Evolutionary conservation across 1,139 yeast species (phyloP).

Genomic region (Spathaspora sp.): DNA sequence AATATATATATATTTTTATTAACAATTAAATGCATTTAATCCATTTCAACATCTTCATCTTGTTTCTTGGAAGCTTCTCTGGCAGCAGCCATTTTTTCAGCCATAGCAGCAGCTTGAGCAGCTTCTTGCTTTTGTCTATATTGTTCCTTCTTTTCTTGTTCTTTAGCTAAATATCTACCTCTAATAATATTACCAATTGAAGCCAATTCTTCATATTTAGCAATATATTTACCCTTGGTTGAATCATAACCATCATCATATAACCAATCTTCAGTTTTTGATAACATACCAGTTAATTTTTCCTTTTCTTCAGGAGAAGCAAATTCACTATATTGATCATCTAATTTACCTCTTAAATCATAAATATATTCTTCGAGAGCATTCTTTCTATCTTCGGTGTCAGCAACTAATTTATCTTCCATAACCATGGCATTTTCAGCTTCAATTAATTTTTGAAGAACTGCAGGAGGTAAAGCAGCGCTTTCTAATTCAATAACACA

Average conservation of each 20-base stretch:
- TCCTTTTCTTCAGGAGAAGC: slow-evolving; percentile 90
- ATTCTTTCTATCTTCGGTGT: slow-evolving; percentile 98
- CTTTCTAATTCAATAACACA: slow-evolving; percentile 58
- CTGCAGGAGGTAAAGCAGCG: slow-evolving; percentile 60
- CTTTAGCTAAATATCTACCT: slow-evolving; percentile 92
- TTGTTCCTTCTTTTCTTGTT: slow-evolving; percentile 94
- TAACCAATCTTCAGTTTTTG: slow-evolving; percentile 96
- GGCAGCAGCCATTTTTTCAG: slow-evolving; percentile 87
- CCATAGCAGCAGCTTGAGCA: slow-evolving; percentile 80
- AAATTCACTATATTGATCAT: slow-evolving; percentile 84
- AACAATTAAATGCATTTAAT: slow-evolving; percentile 8
- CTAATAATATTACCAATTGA: slow-evolving; percentile 91
- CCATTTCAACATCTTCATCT: slow-evolving; percentile 44
- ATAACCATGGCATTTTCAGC: slow-evolving; percentile 79
- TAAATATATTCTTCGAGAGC: slow-evolving; percentile 98
- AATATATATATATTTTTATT: background rate
- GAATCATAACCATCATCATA: slow-evolving; percentile 97
- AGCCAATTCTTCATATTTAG: slow-evolving; percentile 96
- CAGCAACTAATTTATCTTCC: slow-evolving; percentile 95
- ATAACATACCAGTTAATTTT: slow-evolving; percentile 68
- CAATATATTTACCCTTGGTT: slow-evolving; percentile 94
- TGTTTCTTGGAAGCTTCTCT: slow-evolving; percentile 49
- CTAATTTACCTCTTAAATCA: slow-evolving; percentile 95
- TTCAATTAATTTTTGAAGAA: slow-evolving; percentile 67
- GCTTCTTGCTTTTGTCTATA: slow-evolving; percentile 86